Conservation (phyloP, 1,284 basidiomycete species). For the Cryptococcus sp. region DNA sequence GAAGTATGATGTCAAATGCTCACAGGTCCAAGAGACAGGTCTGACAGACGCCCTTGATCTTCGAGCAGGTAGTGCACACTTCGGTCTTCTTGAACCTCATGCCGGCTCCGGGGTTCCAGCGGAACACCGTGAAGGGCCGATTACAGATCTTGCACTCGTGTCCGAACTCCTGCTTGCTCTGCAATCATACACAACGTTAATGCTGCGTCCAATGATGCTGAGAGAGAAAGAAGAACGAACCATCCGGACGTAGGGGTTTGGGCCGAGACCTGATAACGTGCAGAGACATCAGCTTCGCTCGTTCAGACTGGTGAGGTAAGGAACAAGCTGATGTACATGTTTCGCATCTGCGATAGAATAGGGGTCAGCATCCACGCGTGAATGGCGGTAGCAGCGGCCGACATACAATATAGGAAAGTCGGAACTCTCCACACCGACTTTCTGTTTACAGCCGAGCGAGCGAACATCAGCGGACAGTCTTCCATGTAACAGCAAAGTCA, state of each 20-base stretch:
- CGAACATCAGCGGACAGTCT: background rate
- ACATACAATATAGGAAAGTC: conserved; percentile 54
- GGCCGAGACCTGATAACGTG: conserved; percentile 66
- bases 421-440: conserved; percentile 52
- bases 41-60: conserved; percentile 98
- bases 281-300: conserved; percentile 21
- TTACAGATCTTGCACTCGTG: conserved; percentile 88
- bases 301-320: background rate
- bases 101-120: conserved; percentile 93
- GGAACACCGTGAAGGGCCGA: conserved; percentile 93
- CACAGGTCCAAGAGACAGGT: conserved; percentile 89
- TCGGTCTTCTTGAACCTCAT: conserved; percentile 97
- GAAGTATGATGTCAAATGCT: conserved; percentile 8
- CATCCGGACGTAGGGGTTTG: conserved; percentile 88
- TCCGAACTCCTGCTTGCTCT: conserved; percentile 95
- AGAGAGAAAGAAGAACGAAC: conserved; percentile 55
- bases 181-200: conserved; percentile 13
- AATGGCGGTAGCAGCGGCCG: background rate
- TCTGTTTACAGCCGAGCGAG: conserved; percentile 27
- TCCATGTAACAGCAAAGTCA: background rate
- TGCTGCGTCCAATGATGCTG: background rate
- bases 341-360: conserved; percentile 78
- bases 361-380: conserved; percentile 54
- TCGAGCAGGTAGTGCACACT: conserved; percentile 97
- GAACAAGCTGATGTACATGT: conserved; percentile 65